Percentiles rank a stretch among this genome's conserved stretches.
Conservation (phyloP, 345 rosid species). For the Turritis glabra region DNA sequence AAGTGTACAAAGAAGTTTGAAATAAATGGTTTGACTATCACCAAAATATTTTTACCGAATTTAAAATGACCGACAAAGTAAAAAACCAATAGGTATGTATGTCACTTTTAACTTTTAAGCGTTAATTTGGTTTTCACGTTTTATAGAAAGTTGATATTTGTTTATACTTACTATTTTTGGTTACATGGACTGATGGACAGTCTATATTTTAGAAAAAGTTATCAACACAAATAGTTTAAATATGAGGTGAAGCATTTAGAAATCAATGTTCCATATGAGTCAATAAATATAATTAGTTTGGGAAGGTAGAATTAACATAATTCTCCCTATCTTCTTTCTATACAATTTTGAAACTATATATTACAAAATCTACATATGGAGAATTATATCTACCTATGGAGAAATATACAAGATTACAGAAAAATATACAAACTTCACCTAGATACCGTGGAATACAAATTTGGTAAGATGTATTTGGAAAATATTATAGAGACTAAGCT, state of each 20-base stretch:
- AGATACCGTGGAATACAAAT: background rate
- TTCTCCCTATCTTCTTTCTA: background rate
- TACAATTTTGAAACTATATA: background rate
- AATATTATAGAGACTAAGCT: background rate
- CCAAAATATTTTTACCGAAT: background rate
- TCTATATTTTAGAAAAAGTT: background rate
- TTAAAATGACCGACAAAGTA: background rate
- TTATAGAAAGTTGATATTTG: conserved; percentile 1
- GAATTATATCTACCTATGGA: background rate
- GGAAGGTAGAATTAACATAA: background rate
- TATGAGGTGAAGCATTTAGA: background rate
- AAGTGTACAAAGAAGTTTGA: background rate
- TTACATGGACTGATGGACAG: background rate
- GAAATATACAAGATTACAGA: background rate
- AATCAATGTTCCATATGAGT: background rate
- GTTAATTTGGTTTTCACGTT: background rate
- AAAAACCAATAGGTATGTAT: background rate
- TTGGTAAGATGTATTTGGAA: conserved; percentile 11
- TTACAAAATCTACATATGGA: too few relatives aligned
- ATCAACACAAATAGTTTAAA: background rate
- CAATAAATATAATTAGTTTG: background rate
- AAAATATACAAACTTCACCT: background rate
- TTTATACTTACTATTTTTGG: background rate
- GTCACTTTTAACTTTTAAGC: background rate
- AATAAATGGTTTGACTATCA: background rate